These are phyloP conservation scores for Macrocystidia cucumis DNA, from an alignment of 1,284 basidiomycete species.

Conservation along the genomic window DNA sequence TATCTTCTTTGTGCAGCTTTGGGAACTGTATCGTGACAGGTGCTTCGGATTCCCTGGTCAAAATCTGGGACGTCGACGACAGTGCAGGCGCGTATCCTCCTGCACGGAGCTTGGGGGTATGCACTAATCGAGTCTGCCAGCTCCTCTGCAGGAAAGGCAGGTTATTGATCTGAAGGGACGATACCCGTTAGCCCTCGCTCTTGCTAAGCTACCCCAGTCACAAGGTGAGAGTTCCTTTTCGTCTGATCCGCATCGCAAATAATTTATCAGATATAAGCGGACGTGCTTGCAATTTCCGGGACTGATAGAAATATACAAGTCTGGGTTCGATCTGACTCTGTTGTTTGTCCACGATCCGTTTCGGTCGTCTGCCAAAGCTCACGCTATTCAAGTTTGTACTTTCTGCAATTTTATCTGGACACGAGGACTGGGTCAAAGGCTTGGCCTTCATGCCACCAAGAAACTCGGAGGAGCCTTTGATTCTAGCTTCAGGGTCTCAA, in stretches of 20 bases:
- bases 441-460: slow-evolving; percentile 54
- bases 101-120: too few species aligned
- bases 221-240: slow-evolving; percentile 35
- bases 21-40: slow-evolving; percentile 58
- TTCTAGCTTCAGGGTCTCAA: slow-evolving; percentile 88
- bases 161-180: slow-evolving; percentile 58
- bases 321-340: slow-evolving; percentile 59
- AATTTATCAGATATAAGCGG: slow-evolving; percentile 31
- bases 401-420: slow-evolving; percentile 68
- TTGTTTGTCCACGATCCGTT: slow-evolving; percentile 25
- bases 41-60: slow-evolving; percentile 72
- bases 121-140: slow-evolving; percentile 16
- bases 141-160: slow-evolving; percentile 44
- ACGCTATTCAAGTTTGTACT: slow-evolving; percentile 40
- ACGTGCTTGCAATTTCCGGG: slow-evolving; percentile 68
- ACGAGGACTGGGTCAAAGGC: slow-evolving; percentile 90
- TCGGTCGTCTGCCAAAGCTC: slow-evolving; percentile 4
- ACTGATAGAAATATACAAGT: slow-evolving; percentile 76
- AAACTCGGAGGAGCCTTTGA: slow-evolving; percentile 27
- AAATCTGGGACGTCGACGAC: slow-evolving; percentile 53
- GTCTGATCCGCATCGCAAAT: slow-evolving; percentile 1
- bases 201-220: slow-evolving; percentile 59
- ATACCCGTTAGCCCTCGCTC: slow-evolving; percentile 68
- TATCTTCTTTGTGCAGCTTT: slow-evolving; percentile 56
- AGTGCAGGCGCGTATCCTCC: slow-evolving; percentile 25